Conservation (phyloP, 169 alveolate genomes). For the Eimeria maxima region DNA sequence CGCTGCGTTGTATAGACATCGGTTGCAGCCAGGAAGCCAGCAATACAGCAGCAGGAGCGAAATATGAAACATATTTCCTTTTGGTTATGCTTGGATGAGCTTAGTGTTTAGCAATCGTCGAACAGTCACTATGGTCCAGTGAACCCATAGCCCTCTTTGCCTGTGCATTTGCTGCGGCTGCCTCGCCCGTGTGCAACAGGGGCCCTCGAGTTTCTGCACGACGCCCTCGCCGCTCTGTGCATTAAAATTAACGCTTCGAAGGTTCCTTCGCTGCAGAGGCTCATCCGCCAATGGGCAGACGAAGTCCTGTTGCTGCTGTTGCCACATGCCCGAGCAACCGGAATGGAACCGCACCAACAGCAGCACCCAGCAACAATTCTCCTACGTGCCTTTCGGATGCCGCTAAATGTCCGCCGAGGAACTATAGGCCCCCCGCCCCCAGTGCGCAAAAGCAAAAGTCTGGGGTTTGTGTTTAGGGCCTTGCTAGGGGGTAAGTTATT, state of each 20-base stretch:
- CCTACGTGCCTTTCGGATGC: neutral
- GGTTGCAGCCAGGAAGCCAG: neutral
- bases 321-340: neutral
- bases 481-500: slow-evolving; percentile 1
- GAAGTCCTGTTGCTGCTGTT: neutral
- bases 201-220: slow-evolving; percentile 13
- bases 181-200: neutral
- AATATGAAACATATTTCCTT: neutral
- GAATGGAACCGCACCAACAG: neutral
- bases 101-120: neutral
- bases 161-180: neutral
- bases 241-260: neutral
- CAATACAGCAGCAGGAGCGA: neutral
- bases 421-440: slow-evolving; percentile 15
- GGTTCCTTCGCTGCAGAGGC: neutral
- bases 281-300: slow-evolving; percentile 22
- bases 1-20: neutral
- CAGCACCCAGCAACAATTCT: neutral
- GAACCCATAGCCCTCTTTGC: neutral
- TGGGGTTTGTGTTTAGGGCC: slow-evolving; percentile 10
- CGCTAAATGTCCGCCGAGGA: neutral
- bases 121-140: neutral
- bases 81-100: neutral
- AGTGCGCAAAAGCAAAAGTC: slow-evolving; percentile 28
- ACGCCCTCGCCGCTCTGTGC: slow-evolving; percentile 48